These are phyloP conservation scores for Ceratorhiza oryzae-sativae DNA, from an alignment of 1,284 basidiomycete species.

Conservation along the genomic window DNA sequence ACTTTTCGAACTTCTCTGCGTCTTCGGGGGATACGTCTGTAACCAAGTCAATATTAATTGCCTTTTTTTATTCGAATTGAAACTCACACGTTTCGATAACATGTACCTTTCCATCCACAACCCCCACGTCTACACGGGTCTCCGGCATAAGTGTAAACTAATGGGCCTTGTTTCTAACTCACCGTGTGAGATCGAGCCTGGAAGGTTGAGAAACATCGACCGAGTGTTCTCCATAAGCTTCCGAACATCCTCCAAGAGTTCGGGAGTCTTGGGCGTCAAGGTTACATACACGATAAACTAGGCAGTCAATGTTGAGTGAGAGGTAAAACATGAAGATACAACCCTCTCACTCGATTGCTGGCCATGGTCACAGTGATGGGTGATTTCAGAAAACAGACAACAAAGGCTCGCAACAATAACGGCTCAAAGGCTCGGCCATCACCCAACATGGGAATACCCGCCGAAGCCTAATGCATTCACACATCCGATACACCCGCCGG, in stretches of 20 bases:
- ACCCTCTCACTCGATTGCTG: conserved; percentile 7
- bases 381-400: neutral
- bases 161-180: neutral
- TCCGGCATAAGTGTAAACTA: neutral
- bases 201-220: conserved; percentile 3
- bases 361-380: conserved; percentile 9
- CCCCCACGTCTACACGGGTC: conserved; percentile 12
- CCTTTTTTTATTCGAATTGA: neutral
- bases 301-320: neutral
- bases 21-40: conserved; percentile 14
- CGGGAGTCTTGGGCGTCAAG: conserved; percentile 17
- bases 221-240: conserved; percentile 16
- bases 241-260: conserved; percentile 15
- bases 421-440: too few relatives aligned
- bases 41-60: neutral
- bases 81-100: conserved; percentile 35
- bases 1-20: conserved; percentile 27
- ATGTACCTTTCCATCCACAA: conserved; percentile 30
- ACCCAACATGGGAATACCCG: neutral
- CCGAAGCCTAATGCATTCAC: neutral
- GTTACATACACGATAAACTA: conserved; percentile 33
- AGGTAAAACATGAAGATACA: neutral
- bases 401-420: neutral
- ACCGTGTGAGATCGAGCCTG: conserved; percentile 28
- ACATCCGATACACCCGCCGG: neutral